Base-by-base conservation (phyloP, 345 rosid genomes). In the Murraya koenigii region DNA sequence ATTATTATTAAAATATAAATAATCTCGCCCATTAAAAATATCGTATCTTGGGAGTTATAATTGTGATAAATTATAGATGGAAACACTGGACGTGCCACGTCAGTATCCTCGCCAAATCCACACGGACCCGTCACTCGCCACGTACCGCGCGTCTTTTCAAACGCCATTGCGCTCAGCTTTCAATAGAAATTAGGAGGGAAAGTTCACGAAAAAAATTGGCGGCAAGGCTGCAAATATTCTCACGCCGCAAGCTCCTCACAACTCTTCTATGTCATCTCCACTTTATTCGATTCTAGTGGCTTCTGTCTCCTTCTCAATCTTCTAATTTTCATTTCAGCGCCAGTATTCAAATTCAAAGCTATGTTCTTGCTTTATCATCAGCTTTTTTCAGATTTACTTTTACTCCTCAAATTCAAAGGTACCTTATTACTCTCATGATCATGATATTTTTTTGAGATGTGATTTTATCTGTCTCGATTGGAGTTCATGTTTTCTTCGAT, bases 121-220 rank as follows among this genome's bases (percentile, higher is more conserved):
- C 33, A 32, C 0, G 26, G 59, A 32, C 33, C n/a, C 15, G 22
- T 8, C 30, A 44, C 69, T 22, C 14, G 52, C 71, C 78, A 75
- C 64, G 64, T 65, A n/a, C 58, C 22, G 35, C 66, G 67, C 66
- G 41, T 69, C 58, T 14, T 71, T 28, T 66, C 13, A 66, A 72
- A 76, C 30, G 33, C 28, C n/a, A 49, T 17, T 11, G 17, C 49
- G 17, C 49, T 44, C 49, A 3, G 5, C 13, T 44, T 44, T 44
- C 49, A 44, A 44, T 25, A 36, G 33, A 39, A 59, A 56, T 78
- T 72, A 17, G 72, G 82, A 76, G 85, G 85, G 82, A 79, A 82
- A 77, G 44, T 13, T 11, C 8, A 36, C 39, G 56, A 54, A 59
- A 38, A 30, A 58, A 38, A 68, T 14, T 65, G 78, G 82, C 80